These are phyloP conservation scores for Myochromella boudieri DNA, from an alignment of 768 basidiomycete genomes.

Conservation along the genomic window DNA sequence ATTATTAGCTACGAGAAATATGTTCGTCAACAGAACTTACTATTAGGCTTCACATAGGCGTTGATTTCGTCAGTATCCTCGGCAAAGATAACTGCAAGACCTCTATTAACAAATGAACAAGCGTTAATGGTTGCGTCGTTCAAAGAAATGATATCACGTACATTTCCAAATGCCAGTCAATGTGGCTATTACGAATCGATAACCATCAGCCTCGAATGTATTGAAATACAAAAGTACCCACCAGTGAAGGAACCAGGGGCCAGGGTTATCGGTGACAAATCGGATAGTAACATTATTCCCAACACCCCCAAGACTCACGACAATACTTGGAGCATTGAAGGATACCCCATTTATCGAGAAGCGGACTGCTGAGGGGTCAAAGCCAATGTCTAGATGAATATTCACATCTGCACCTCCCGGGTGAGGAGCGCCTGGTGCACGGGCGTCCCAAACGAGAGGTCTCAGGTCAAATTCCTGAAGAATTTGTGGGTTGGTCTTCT, in stretches of 20 bases:
- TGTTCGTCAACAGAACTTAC: neutral
- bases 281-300: constrained; percentile 53
- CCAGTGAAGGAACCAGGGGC: constrained; percentile 56
- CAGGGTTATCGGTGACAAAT: constrained; percentile 66
- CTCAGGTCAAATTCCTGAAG: constrained; percentile 13
- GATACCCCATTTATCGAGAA: constrained; percentile 32
- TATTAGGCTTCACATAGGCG: neutral
- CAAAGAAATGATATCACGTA: constrained; percentile 12
- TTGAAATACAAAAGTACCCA: constrained; percentile 7
- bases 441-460: constrained; percentile 5
- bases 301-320: constrained; percentile 39
- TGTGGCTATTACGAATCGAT: constrained; percentile 24
- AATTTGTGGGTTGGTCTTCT: neutral
- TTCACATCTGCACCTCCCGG: constrained; percentile 17
- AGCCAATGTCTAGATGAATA: constrained; percentile 12
- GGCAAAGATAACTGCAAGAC: constrained; percentile 12
- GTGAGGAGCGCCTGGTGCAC: constrained; percentile 10
- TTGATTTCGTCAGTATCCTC: constrained; percentile 3
- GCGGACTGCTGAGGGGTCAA: constrained; percentile 10
- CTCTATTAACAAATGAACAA: neutral
- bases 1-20: neutral
- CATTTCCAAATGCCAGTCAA: constrained; percentile 36
- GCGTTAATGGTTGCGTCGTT: neutral
- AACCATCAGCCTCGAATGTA: neutral
- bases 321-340: constrained; percentile 44